These are phyloP conservation scores for Pythium brachiatum DNA, from an alignment of 352 stramenopile genomes.

Conservation along the genomic window DNA sequence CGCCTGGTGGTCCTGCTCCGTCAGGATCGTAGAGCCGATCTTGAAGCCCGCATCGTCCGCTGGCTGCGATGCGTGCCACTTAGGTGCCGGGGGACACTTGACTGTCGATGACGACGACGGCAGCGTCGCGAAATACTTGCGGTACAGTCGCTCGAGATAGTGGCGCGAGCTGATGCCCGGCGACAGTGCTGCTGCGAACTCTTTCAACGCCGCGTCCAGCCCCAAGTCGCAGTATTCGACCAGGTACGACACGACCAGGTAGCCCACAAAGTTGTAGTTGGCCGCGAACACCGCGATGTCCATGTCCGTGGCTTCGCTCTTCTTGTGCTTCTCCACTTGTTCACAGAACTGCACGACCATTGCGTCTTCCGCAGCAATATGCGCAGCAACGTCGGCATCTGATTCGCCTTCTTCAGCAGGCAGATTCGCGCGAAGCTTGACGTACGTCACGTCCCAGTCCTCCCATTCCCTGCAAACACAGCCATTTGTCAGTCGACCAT, in stretches of 20 bases:
- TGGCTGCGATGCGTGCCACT: constrained; percentile 54
- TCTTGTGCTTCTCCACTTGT: constrained; percentile 52
- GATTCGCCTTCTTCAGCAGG: constrained; percentile 6
- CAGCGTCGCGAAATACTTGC: constrained; percentile 78
- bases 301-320: constrained; percentile 65
- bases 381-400: constrained; percentile 32
- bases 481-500: neutral
- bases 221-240: constrained; percentile 62
- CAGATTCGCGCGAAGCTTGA: constrained; percentile 44
- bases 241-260: constrained; percentile 62
- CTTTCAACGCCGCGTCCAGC: constrained; percentile 62
- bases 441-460: constrained; percentile 84
- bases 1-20: constrained; percentile 56
- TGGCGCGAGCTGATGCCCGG: constrained; percentile 66
- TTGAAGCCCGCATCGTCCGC: constrained; percentile 36
- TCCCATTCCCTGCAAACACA: constrained; percentile 67
- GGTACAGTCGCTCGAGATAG: constrained; percentile 74
- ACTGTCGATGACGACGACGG: constrained; percentile 46
- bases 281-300: constrained; percentile 72
- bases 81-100: constrained; percentile 46
- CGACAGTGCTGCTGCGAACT: constrained; percentile 49
- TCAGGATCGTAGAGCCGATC: constrained; percentile 64
- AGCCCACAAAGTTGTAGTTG: constrained; percentile 72
- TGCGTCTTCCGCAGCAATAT: constrained; percentile 40
- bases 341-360: constrained; percentile 64